Evolutionary conservation across 2,329 filamentous ascomycete genomes (phyloP), one percentile per base, ranked within the genome.

Genomic region (Phialocephala sp.): DNA sequence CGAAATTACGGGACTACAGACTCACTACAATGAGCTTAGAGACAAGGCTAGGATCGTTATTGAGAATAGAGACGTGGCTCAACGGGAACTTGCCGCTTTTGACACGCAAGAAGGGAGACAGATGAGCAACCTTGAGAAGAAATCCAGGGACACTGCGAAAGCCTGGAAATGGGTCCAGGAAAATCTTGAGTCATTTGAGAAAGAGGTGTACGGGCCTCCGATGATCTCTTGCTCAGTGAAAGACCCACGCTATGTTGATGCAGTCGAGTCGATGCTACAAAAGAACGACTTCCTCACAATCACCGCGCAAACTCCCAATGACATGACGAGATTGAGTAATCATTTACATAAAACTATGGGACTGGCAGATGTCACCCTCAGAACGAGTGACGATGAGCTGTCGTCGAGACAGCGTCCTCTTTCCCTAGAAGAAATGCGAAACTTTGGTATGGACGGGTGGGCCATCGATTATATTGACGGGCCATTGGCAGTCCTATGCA

Each of bases 101-200:
- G 84, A 92, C 59, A 94, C 92, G 0, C 87, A 91, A 71, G 83
- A 89, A 66, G 94, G 93, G 6, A 90, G 91, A 73, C 89, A 92
- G 70, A 81, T 91, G 63, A 86, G 80, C 58, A 87, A 90, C 69
- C 83, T 99, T 62, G 82, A 81, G 60, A 82, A 76, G 6, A 18
- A 84, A 0, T 90, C 89, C 12, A 75, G 75, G 0, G 91, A 97
- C 64, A 87, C 90, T 2, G 85, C 85, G 12, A 81, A 76, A 69
- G 93, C 89, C 1, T 97, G 92, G 88, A 83, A 89, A 50, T 99
- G 94, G 94, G 84, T 98, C 60, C 85, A 92, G 74, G 77, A 87
- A 2, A 88, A 99, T 75, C 84, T 84, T 66, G 76, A 84, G 57
- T 75, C 79, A 52, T 89, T 92, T 68, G 82, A 87, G 69, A 82